These are phyloP conservation scores for Colletotrichum sp. DNA, from an alignment of 2,329 filamentous ascomycete genomes.

Conservation along the genomic window DNA sequence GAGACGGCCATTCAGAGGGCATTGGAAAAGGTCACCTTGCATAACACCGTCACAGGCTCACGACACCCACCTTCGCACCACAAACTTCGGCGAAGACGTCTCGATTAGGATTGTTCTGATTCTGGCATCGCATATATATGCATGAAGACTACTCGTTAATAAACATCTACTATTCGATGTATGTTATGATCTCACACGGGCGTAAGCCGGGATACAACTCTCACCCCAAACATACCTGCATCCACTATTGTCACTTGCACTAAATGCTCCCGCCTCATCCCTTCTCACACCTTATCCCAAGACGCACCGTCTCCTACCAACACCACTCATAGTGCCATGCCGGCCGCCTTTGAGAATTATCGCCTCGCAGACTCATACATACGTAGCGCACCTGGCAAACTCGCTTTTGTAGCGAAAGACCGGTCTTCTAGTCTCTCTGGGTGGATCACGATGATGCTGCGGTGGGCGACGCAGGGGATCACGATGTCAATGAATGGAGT, in stretches of 20 bases:
- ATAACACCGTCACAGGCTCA: neutral
- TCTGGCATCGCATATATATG: neutral
- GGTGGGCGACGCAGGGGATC: no score
- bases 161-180: accelerated
- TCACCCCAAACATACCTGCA: neutral
- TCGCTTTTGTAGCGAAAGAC: no score
- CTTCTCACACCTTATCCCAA: no score
- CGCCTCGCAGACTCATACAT: no score
- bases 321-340: neutral
- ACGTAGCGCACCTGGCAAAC: no score
- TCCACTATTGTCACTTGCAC: neutral
- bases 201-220: neutral
- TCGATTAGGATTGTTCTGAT: neutral
- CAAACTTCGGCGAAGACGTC: neutral
- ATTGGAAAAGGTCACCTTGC: neutral
- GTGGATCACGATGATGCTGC: no score
- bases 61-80: neutral
- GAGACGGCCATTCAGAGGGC: neutral
- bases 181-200: neutral
- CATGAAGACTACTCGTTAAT: neutral
- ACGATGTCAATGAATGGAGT: no score
- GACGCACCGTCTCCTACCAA: neutral
- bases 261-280: neutral
- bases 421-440: no score
- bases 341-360: neutral